These are phyloP conservation scores for Candida sanyaensis DNA, from an alignment of 1,139 yeast species.

Conservation along the genomic window DNA sequence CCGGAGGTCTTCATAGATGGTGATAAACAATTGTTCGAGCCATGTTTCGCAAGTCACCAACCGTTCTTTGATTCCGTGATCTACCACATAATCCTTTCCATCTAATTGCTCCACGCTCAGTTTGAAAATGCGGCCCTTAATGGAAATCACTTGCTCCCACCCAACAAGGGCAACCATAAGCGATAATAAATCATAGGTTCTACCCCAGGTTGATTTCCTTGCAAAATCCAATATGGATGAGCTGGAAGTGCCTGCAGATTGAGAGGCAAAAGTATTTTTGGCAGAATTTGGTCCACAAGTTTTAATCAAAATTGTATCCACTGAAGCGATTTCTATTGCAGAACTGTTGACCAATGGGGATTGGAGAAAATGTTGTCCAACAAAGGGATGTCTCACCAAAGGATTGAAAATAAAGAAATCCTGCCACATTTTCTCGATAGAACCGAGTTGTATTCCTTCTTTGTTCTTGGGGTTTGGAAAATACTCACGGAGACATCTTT, in stretches of 20 bases:
- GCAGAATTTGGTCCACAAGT: constrained; percentile 29
- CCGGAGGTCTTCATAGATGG: constrained; percentile 41
- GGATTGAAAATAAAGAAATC: constrained; percentile 32
- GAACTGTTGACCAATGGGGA: constrained; percentile 38
- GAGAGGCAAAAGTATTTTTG: constrained; percentile 32
- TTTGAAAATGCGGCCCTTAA: constrained; percentile 10
- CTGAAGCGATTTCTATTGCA: constrained; percentile 38
- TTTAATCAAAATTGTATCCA: constrained; percentile 33
- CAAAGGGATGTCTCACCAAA: constrained; percentile 36
- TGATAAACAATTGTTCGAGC: constrained; percentile 42
- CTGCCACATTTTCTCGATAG: constrained; percentile 33
- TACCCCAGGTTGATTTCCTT: constrained; percentile 44
- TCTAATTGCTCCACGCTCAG: neutral
- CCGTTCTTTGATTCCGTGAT: constrained; percentile 15
- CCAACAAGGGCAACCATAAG: constrained; percentile 40
- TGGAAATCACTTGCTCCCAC: constrained; percentile 32
- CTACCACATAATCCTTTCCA: constrained; percentile 19
- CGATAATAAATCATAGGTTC: constrained; percentile 41
- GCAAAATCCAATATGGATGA: constrained; percentile 36
- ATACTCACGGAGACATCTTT: constrained; percentile 29
- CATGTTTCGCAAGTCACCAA: constrained; percentile 33
- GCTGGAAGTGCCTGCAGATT: constrained; percentile 30
- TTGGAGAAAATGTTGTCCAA: constrained; percentile 37
- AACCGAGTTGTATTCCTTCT: neutral
- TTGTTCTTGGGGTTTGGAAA: constrained; percentile 32